Percentiles rank a stretch among this genome's conserved stretches.
Evolutionary conservation across 1,284 basidiomycete genomes (phyloP).

Genomic region (Testicularia cyperi): DNA sequence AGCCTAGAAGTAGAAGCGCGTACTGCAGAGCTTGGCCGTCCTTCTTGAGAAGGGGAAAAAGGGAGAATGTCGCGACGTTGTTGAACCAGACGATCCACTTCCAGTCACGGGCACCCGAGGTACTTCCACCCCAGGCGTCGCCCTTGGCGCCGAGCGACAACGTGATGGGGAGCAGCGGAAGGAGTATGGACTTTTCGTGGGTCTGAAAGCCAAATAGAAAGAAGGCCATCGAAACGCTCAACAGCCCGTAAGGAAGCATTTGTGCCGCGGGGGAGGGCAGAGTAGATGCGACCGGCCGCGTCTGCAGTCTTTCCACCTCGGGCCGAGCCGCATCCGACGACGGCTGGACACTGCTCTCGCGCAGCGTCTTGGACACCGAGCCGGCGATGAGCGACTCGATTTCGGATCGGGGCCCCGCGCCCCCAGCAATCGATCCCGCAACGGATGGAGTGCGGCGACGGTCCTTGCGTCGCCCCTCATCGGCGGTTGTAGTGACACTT

Average conservation of each 20-base stretch:
- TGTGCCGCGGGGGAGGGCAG: conserved; percentile 67
- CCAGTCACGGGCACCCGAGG: conserved; percentile 66
- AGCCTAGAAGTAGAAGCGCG: conserved; percentile 68
- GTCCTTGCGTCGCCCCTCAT: not conserved
- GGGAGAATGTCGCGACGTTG: conserved; percentile 82
- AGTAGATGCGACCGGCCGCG: conserved; percentile 66
- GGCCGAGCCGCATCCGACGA: not conserved
- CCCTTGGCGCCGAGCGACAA: conserved; percentile 71
- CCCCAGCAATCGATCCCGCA: conserved; percentile 21
- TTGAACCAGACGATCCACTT: conserved; percentile 77
- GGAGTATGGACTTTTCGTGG: conserved; percentile 88
- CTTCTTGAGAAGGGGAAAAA: conserved; percentile 82
- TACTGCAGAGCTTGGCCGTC: conserved; percentile 80
- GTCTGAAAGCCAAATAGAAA: conserved; percentile 95
- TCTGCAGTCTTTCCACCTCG: conserved; percentile 56
- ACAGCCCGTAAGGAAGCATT: conserved; percentile 55
- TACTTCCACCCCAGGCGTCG: conserved; percentile 61
- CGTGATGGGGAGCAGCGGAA: conserved; percentile 81
- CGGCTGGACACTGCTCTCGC: conserved; percentile 6
- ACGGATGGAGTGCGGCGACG: conserved; percentile 29
- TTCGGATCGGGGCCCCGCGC: conserved; percentile 17
- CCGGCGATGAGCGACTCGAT: conserved; percentile 45
- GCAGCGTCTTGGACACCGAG: conserved; percentile 18
- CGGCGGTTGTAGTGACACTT: conserved; percentile 1
- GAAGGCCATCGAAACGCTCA: conserved; percentile 69